Evolutionary conservation across 805 yeast genomes (phyloP).

Genomic region (Myxozyma neotropica): DNA sequence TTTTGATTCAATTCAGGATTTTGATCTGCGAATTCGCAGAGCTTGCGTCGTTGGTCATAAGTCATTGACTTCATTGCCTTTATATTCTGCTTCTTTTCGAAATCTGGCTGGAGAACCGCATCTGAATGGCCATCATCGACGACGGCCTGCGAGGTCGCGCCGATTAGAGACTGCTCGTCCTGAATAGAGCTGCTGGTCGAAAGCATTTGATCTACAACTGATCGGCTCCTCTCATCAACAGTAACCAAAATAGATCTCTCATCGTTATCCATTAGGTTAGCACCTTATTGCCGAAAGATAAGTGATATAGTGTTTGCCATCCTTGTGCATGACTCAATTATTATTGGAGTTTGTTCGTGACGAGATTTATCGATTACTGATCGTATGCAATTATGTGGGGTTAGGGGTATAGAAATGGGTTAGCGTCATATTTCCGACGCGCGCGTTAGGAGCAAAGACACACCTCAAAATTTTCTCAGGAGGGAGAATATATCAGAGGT

Average conservation of each 20-base stretch:
- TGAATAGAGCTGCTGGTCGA: too few relatives aligned
- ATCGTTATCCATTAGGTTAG: not conserved
- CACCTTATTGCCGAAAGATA: not conserved
- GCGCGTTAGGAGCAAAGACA: not conserved
- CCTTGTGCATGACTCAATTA: too few relatives aligned
- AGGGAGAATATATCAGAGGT: not conserved
- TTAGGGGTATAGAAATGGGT: not conserved
- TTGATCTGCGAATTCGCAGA: conserved; percentile 26
- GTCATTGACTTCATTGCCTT: conserved; percentile 31
- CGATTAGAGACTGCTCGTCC: too few relatives aligned
- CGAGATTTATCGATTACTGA: conserved; percentile 5
- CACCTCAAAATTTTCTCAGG: conserved; percentile 10
- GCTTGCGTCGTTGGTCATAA: conserved; percentile 31
- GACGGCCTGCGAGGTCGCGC: too few relatives aligned
- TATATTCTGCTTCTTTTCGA: not conserved
- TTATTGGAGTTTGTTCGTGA: too few relatives aligned
- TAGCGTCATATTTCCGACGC: not conserved
- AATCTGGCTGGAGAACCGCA: too few relatives aligned
- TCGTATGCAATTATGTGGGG: not conserved
- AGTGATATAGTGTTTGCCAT: not conserved
- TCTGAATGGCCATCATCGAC: too few relatives aligned
- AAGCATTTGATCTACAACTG: not conserved
- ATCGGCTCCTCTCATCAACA: not conserved
- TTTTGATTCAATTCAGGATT: conserved; percentile 29
- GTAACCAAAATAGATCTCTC: not conserved